These are phyloP conservation scores for Dianthus caryophyllus DNA, from an alignment of 148 eudicot genomes.

Conservation along the genomic window DNA sequence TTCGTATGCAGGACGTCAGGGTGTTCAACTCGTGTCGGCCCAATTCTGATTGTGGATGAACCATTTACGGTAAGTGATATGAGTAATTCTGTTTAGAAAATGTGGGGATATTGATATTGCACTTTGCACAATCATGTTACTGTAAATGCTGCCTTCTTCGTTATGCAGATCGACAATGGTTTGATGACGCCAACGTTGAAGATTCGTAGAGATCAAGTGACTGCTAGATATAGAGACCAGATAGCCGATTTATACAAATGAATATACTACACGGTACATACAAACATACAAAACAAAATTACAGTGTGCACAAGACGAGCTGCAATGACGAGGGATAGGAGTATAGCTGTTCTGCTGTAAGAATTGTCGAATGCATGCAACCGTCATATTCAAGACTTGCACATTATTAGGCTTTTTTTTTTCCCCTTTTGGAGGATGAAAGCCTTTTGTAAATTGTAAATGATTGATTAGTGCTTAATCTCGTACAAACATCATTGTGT, in stretches of 20 bases:
- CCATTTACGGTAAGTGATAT: conserved; percentile 65
- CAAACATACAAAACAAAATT: background rate
- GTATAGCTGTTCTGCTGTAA: background rate
- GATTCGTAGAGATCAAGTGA: conserved; percentile 76
- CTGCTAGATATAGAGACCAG: conserved; percentile 51
- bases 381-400: no score
- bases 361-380: no score
- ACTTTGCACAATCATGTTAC: background rate
- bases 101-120: background rate
- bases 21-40: conserved; percentile 77
- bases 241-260: conserved; percentile 64
- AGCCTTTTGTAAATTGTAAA: conserved; percentile 1
- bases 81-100: conserved; percentile 1
- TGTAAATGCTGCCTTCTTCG: background rate
- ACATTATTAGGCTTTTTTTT: background rate
- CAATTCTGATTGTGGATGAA: conserved; percentile 70
- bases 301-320: background rate
- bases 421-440: background rate
- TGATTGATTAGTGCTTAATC: background rate
- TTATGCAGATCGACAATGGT: conserved; percentile 81
- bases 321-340: conserved; percentile 4
- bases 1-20: conserved; percentile 62
- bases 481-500: background rate
- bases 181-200: conserved; percentile 94
- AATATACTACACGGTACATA: conserved; percentile 2